phyloP scores from a whole-genome alignment of 495 filamentous ascomycete genomes.

The Penicillium steckii region DNA sequence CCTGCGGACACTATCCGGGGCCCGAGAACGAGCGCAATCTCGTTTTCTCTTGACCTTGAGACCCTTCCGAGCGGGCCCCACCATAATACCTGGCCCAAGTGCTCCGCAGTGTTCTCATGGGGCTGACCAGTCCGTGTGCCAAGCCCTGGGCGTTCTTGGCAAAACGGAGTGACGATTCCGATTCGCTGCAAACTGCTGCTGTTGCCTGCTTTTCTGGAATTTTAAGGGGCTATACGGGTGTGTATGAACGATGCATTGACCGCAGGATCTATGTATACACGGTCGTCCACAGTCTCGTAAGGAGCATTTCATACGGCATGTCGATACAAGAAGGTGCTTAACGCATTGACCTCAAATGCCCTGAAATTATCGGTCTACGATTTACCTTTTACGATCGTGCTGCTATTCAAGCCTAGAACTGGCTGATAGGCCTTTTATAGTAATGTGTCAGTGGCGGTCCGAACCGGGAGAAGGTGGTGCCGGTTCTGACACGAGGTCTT shows the following conservation, averaged over 20 bases:
- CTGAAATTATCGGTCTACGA: neutral
- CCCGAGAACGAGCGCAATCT: neutral
- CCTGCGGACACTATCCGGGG: neutral
- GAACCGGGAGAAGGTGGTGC: neutral
- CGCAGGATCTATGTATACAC: no score
- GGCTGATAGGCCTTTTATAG: neutral
- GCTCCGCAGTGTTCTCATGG: neutral
- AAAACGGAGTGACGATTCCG: neutral
- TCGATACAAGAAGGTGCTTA: neutral
- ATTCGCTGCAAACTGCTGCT: neutral
- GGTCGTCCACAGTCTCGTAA: no score
- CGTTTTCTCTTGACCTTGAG: neutral
- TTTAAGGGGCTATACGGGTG: no score
- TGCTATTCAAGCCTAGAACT: no score
- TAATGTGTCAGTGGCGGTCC: neutral
- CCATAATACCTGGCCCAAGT: neutral
- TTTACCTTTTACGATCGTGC: neutral
- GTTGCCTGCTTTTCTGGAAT: neutral
- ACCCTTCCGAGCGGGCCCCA: neutral
- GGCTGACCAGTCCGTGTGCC: neutral
- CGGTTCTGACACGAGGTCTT: neutral
- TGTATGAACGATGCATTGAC: no score
- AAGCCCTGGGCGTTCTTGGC: neutral
- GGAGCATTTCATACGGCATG: no score
- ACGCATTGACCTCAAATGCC: neutral